Evolutionary conservation across 2,329 filamentous ascomycete genomes (phyloP), one percentile per base, ranked within the genome.

Genomic region (Pseudogymnoascus sp.): DNA sequence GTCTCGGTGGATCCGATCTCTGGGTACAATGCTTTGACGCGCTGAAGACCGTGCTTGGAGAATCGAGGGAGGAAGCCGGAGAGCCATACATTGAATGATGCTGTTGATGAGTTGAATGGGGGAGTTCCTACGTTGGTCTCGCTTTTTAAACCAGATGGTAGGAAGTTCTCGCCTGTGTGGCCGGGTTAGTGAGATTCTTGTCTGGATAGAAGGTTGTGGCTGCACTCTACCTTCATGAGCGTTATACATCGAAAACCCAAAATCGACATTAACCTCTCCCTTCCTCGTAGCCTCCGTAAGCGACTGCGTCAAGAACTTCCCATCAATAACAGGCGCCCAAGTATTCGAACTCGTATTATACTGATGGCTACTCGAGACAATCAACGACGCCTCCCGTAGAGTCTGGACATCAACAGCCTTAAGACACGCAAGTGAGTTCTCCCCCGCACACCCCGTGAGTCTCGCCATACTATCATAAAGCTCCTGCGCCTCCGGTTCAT

Each of bases 271-370:
- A 7, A 83, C 70, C 3, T 65, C 58, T 0, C 72, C 70, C 3
- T 67, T 69, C 0, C 66, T 64, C 0, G 78, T 72, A 0, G 77
- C 78, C 1, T 75, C 64, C 2, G 77, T 80, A 2, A 87, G 72
- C 16, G 73, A 50, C 61, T 75, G 69, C 1, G 67, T 72, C 50
- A 87, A 71, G 66, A 86, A 85, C 0, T 62, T 67, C 8, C 75
- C 78, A 65, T 86, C 83, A 62, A 86, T 78, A 7, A 86, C 81
- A 1, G 84, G 83, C 0, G 78, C 81, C 81, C 82, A 86, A 0
- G 78, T 82, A 67, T 81, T 86, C 1, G 78, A 80, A 18, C 76
- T 79, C 0, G 82, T 82, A 12, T 74, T 81, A 69, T 82, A 84
- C 16, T 76, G 78, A 66, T 81, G 76, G 59, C 74, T 77, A 2